Base-by-base conservation (phyloP, 352 stramenopile genomes). In the Pythium plurisporium region DNA sequence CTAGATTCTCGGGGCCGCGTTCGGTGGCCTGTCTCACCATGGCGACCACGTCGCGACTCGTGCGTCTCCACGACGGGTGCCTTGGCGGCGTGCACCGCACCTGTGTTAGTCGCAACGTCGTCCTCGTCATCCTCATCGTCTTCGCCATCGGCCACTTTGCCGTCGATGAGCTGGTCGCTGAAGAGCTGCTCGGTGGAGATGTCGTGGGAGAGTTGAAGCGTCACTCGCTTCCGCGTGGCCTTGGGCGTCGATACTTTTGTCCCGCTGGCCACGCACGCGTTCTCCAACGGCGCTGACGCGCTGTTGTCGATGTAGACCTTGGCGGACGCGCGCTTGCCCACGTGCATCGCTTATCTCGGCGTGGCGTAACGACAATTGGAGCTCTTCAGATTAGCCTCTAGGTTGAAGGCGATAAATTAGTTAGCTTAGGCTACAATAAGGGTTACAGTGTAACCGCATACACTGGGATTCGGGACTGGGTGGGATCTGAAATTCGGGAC, bases 121-220 rank as follows among this genome's bases (percentile, higher is more conserved):
- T 74, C 70, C 10, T 64, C 70, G 10, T 70, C 64, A 3, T 70
- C 62, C 2, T 67, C 72, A 31, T 76, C 62, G n/a, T 81, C 74
- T 10, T 81, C 76, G 0, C 60, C 71, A 41, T 85, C 77, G 1
- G 71, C 65, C 17, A 87, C 74, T 58, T 85, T 82, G 46, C 67
- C 73, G 52, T 86, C 74, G 27, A 86, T 82, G 8, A 87, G 67
- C 7, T 82, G 65, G 25, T 87, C 77, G 5, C 66, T 74, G 46
- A 87, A 73, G 50, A 87, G 67, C 51, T 87, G 77, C 60, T 87
- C 76, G 15, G 74, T 87, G 26, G 77, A 86, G 36, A 87, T 87
- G 38, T 87, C 77, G 51, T 87, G 70, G 45, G 73, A 85, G 20
- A 85, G 62, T 25, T 26, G 27, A 25, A 54, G 29, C 45, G 49